Base-by-base conservation (phyloP, 495 filamentous ascomycete genomes). In the Penicillium tannophilum region DNA sequence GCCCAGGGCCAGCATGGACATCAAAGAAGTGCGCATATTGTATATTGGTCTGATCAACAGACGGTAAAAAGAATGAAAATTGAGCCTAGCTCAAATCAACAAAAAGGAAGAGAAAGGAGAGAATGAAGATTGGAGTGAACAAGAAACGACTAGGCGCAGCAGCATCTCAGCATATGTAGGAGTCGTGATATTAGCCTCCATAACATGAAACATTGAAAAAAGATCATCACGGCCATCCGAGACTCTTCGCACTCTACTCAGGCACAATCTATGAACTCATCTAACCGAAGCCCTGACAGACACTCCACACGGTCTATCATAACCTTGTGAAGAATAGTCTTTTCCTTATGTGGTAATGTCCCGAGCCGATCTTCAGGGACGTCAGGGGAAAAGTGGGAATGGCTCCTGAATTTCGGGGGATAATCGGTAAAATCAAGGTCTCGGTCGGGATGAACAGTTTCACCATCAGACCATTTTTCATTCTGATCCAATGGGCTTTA, bases 1-100 rank as follows among this genome's bases (percentile, higher is more conserved):
- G 60, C 61, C 61, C 42, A 72, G 39, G 35, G 64, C 67, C 48
- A 64, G 56, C 48, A 62, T 61, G n/a, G 64, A 59, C 11, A 62
- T 5, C 14, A 64, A 17, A 30, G 55, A 62, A 10, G 63, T 31
- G 51, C 63, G 63, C 64, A 67, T 64, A 41, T 54, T 58, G 54
- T 39, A 23, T 19, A 56, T 24, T 9, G 54, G 45, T 64, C 64
- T 26, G 52, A 36, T 67, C 58, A 64, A 64, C 55, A 59, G 61
- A 63, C 52, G 54, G 49, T 28, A 53, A 16, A 59, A 57, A 52
- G 46, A 59, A 53, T 43, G 54, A 51, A 43, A n/a, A 48, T 44
- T 45, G 58, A 61, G 59, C 35, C 59, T 45, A 61, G 54, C 59
- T 56, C 60, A 20, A 43, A 28, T 12, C 11, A 44, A 36, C 14